phyloP scores from a whole-genome alignment of 495 filamentous ascomycete genomes.

The Parachaetomium inaequale region DNA sequence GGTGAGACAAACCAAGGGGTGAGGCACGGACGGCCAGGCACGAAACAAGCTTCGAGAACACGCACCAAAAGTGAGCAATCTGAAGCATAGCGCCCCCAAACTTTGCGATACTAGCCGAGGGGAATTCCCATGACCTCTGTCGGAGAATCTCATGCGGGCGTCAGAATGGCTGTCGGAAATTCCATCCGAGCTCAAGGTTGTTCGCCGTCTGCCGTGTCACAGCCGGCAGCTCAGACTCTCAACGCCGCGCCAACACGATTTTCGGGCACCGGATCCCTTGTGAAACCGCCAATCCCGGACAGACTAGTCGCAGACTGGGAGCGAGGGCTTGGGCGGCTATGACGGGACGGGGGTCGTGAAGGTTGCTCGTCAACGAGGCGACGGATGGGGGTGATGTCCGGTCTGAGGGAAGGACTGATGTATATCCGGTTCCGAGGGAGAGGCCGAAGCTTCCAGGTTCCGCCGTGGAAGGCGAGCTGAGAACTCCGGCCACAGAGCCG shows the following conservation, averaged over 20 bases:
- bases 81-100: background rate
- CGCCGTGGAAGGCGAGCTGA: too few species aligned
- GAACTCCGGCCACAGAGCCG: background rate
- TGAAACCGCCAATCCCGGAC: conserved; percentile 10
- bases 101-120: background rate
- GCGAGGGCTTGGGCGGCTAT: background rate
- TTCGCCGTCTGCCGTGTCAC: background rate
- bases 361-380: background rate
- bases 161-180: background rate
- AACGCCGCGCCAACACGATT: background rate
- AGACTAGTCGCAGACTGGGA: background rate
- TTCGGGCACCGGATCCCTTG: background rate
- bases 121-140: background rate
- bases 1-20: background rate
- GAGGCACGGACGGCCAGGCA: background rate
- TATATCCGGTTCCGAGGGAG: background rate
- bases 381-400: background rate
- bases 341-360: background rate
- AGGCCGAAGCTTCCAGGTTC: too few species aligned
- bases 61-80: background rate
- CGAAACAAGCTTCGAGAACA: background rate
- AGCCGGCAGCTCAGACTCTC: background rate
- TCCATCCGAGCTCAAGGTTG: background rate
- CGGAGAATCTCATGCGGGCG: background rate
- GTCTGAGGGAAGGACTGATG: background rate